Percentiles rank a stretch among this genome's conserved stretches.
These are phyloP conservation scores for Onygenales sp. DNA, from an alignment of 2,329 filamentous ascomycete species.

Conservation along the genomic window DNA sequence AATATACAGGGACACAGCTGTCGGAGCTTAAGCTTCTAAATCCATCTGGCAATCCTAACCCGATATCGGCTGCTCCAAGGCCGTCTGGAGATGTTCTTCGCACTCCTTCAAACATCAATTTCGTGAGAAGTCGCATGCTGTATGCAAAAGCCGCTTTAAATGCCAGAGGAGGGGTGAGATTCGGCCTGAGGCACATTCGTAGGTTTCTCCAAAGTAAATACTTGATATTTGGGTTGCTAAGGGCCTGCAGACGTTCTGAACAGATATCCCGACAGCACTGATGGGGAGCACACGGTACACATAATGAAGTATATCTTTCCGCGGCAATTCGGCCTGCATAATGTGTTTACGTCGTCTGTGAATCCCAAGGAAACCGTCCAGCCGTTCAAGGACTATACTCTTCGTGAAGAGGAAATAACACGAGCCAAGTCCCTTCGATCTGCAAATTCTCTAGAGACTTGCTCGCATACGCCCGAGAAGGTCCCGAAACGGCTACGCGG, in stretches of 20 bases:
- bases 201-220: constrained; percentile 26
- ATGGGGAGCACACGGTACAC: constrained; percentile 51
- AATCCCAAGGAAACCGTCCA: constrained; percentile 59
- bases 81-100: constrained; percentile 5
- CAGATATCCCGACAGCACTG: constrained; percentile 45
- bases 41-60: background rate
- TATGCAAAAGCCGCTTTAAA: constrained; percentile 70
- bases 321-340: constrained; percentile 78
- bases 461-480: constrained; percentile 10
- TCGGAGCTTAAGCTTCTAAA: background rate
- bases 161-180: constrained; percentile 54
- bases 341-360: constrained; percentile 70
- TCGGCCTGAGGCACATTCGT: constrained; percentile 77
- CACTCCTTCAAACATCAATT: constrained; percentile 51
- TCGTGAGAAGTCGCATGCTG: constrained; percentile 76
- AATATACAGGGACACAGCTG: background rate
- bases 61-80: background rate
- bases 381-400: constrained; percentile 72
- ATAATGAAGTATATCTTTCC: constrained; percentile 93
- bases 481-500: constrained; percentile 52
- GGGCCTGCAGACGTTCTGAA: constrained; percentile 65
- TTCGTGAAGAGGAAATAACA: constrained; percentile 72
- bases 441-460: background rate
- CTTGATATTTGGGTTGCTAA: constrained; percentile 4
- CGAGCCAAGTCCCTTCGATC: constrained; percentile 5